Percentiles rank a stretch among this genome's conserved stretches.
These are phyloP conservation scores for Trichomonascaceae sp. DNA, from an alignment of 1,139 yeast species.

Conservation along the genomic window DNA sequence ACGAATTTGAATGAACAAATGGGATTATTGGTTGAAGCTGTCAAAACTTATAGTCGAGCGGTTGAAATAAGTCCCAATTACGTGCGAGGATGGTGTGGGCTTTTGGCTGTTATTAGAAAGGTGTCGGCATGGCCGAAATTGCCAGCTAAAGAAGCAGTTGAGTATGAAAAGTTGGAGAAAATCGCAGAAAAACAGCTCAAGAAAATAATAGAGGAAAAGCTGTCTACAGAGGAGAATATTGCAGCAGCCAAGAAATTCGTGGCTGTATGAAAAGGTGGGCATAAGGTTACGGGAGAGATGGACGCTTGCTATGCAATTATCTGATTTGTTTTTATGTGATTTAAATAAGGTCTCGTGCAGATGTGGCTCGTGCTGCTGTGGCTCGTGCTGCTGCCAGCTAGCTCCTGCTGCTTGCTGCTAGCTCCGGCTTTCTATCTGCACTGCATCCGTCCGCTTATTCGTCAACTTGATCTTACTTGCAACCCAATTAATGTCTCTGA, in stretches of 20 bases:
- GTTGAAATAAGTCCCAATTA: conserved; percentile 70
- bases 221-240: conserved; percentile 31
- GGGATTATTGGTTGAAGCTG: conserved; percentile 31
- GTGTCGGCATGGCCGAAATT: conserved; percentile 23
- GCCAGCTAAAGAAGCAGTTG: conserved; percentile 18
- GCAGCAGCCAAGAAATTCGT: conserved; percentile 31
- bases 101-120: conserved; percentile 40
- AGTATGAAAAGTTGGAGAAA: conserved; percentile 27
- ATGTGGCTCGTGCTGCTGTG: no score
- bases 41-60: conserved; percentile 58
- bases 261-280: background rate
- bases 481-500: conserved; percentile 84
- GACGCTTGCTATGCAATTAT: no score
- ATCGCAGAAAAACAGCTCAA: conserved; percentile 35
- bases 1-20: conserved; percentile 15
- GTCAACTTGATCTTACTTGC: conserved; percentile 41
- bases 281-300: background rate
- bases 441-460: conserved; percentile 33
- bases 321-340: no score
- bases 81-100: conserved; percentile 72
- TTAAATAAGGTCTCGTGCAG: no score
- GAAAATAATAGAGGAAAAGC: conserved; percentile 30
- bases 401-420: no score
- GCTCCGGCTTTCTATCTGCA: conserved; percentile 10
- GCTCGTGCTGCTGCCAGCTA: no score